These are phyloP conservation scores for Boletus subcaerulescens DNA, from an alignment of 768 basidiomycete species.

Conservation along the genomic window DNA sequence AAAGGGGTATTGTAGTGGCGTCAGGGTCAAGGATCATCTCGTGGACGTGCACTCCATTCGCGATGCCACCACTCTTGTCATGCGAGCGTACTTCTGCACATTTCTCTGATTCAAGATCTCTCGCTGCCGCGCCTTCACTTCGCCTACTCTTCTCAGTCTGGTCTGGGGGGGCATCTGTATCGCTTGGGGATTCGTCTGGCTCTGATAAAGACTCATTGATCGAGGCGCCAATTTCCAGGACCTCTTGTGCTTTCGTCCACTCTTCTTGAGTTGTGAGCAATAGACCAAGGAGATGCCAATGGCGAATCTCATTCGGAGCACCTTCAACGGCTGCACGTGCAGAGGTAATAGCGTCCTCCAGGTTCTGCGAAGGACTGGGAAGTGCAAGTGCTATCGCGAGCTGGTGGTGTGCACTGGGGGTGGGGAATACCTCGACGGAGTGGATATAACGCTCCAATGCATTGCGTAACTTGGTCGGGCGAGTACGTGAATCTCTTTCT, in stretches of 20 bases:
- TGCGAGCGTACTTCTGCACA: neutral
- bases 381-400: conserved; percentile 73
- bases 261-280: conserved; percentile 76
- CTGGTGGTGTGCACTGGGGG: conserved; percentile 67
- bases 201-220: conserved; percentile 44
- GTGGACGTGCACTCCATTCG: conserved; percentile 10
- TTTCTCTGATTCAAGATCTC: conserved; percentile 16
- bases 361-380: conserved; percentile 58
- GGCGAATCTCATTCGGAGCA: conserved; percentile 59
- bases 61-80: neutral
- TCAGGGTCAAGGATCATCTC: conserved; percentile 30
- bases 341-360: conserved; percentile 63
- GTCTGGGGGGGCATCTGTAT: conserved; percentile 14
- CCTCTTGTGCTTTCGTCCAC: conserved; percentile 72
- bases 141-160: conserved; percentile 4
- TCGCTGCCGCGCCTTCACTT: neutral
- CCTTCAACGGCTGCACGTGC: conserved; percentile 74
- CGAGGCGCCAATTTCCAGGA: conserved; percentile 73
- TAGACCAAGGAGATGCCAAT: conserved; percentile 90
- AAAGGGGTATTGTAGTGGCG: conserved; percentile 37
- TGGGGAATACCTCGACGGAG: conserved; percentile 48
- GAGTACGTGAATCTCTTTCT: conserved; percentile 63
- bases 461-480: conserved; percentile 55
- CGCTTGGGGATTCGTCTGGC: conserved; percentile 33
- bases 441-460: conserved; percentile 50